Evolutionary conservation across 495 filamentous ascomycete genomes (phyloP).

Genomic region (Hypoxylon subgilvum): DNA sequence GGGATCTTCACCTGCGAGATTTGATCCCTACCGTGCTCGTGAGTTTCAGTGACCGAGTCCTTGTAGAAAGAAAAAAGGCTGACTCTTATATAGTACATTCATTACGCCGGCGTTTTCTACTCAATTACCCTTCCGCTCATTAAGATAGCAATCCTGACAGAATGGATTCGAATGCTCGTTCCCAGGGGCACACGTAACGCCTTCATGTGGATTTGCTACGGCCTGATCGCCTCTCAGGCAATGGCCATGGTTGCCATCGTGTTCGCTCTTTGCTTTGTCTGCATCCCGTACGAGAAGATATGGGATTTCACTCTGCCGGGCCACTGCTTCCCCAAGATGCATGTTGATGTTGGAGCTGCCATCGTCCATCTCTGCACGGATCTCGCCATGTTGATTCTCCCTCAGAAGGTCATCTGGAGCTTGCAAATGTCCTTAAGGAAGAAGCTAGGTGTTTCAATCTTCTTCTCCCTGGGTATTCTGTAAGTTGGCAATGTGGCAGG

Average conservation of each 20-base stretch:
- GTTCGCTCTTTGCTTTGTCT: conserved; percentile 43
- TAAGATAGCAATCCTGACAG: conserved; percentile 32
- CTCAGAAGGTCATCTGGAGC: conserved; percentile 47
- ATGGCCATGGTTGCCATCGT: conserved; percentile 38
- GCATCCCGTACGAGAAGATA: conserved; percentile 45
- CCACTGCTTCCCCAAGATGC: conserved; percentile 29
- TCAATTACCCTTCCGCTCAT: conserved; percentile 28
- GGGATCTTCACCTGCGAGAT: conserved; percentile 31
- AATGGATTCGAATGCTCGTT: conserved; percentile 37
- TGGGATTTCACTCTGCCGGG: conserved; percentile 38
- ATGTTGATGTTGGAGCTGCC: conserved; percentile 32
- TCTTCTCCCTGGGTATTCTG: conserved; percentile 50
- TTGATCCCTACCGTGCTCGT: conserved; percentile 26
- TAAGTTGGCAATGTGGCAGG: conserved; percentile 31
- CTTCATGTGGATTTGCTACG: conserved; percentile 41
- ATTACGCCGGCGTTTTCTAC: conserved; percentile 29
- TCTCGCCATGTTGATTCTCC: conserved; percentile 45
- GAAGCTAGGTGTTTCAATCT: conserved; percentile 42
- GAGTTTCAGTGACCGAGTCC: background rate
- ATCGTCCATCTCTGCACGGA: conserved; percentile 44
- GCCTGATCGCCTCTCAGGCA: conserved; percentile 35
- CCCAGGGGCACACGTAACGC: conserved; percentile 33
- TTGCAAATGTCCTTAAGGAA: conserved; percentile 41
- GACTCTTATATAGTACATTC: conserved; percentile 15
- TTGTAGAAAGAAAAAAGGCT: background rate